Conservation (phyloP, 75 land plant species). For the Azolla pinnata region DNA sequence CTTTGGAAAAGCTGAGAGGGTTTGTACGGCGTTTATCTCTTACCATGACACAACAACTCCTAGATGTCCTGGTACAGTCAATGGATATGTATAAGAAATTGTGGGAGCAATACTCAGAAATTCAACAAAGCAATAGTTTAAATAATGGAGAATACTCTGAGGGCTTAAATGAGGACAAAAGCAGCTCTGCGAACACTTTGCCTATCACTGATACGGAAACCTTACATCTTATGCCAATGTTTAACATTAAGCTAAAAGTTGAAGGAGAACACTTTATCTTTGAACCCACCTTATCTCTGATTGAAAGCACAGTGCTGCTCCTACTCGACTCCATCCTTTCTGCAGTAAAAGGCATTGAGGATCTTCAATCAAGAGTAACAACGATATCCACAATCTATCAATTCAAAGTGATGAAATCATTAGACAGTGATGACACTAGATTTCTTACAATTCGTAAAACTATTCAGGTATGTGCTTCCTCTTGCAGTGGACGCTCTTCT, state of each 20-base stretch:
- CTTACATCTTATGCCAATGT: conserved; percentile 8
- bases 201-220: neutral
- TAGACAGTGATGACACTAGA: conserved; percentile 12
- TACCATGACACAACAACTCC: conserved; percentile 28
- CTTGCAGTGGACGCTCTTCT: no score
- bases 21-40: conserved; percentile 17
- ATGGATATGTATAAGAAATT: conserved; percentile 5
- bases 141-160: conserved; percentile 7
- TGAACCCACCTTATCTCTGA: conserved; percentile 16
- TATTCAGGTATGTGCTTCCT: conserved; percentile 14
- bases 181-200: neutral
- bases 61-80: conserved; percentile 24
- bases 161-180: no score
- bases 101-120: conserved; percentile 17
- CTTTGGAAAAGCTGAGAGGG: conserved; percentile 6
- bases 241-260: conserved; percentile 17
- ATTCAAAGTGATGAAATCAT: conserved; percentile 12
- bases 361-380: conserved; percentile 22
- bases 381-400: conserved; percentile 1
- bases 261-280: conserved; percentile 18
- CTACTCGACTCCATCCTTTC: conserved; percentile 19
- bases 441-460: conserved; percentile 10
- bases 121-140: neutral
- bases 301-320: conserved; percentile 11
- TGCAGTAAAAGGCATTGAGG: conserved; percentile 19